Base-by-base conservation (phyloP, 768 basidiomycete genomes). In the Suillus fuscotomentosus region DNA sequence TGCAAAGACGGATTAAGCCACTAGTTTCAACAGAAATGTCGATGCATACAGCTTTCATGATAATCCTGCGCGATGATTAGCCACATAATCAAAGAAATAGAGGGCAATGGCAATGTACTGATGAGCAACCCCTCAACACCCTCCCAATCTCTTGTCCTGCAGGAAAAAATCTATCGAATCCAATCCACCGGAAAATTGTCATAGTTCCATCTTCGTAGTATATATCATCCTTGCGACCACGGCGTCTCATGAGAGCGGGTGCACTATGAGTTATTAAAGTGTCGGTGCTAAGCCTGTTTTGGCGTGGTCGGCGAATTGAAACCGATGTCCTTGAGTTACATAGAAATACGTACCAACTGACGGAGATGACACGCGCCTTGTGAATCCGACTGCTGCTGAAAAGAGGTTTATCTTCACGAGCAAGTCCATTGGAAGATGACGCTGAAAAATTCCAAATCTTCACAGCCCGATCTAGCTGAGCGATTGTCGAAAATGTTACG, bases 371-470 rank as follows among this genome's bases (percentile, higher is more conserved):
- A 10, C 86, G 80, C 17, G 88, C 84, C 67, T 84, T 86, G 68
- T 92, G 91, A 14, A 94, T 80, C 38, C 80, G 77, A 34, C 83
- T 80, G 48, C 85, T 89, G 67, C 87, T 89, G 70, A 92, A 92
- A 3, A 94, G 71, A 0, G 92, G 91, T 65, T 92, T 92, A 65
- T 93, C 91, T 72, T 89, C 87, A 41, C 89, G 81, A 56, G 79
- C 76, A 59, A 87, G 76, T 59, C 72, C 66, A n/a, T 79, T 73
- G 3, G 66, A 61, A 22, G 77, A 71, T 41, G 74, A 77, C 2
- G 73, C 75, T 31, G 84, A 82, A 22, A 89, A 74, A 54, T 81
- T 77, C 92, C 92, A 94, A 7, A 94, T 90, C 74, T 92, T 92
- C 41, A 92, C 84, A 3, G 81, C 77, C 64, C 90, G 83, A 67